Evolutionary conservation across 768 basidiomycete species (phyloP).

Genomic region (Tubosaeta sp.): DNA sequence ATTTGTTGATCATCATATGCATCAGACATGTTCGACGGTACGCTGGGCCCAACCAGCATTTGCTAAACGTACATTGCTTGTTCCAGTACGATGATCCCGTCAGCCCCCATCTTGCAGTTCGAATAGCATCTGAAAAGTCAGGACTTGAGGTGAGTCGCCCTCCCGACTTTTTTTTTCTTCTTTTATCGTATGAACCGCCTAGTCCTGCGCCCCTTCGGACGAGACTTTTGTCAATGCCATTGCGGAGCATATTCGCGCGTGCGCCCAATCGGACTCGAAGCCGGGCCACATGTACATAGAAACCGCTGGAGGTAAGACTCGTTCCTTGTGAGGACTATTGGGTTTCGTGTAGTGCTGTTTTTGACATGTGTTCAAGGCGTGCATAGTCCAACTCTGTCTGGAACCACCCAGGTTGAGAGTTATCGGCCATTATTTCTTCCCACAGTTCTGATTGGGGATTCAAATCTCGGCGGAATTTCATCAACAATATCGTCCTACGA

Average conservation of each 20-base stretch:
- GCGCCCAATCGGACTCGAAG: constrained; percentile 36
- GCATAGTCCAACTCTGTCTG: constrained; percentile 83
- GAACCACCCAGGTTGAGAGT: constrained; percentile 78
- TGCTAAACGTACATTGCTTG: constrained; percentile 64
- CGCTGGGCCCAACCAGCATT: constrained; percentile 36
- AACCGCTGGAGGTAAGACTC: constrained; percentile 88
- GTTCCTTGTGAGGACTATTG: constrained; percentile 7
- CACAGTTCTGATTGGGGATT: constrained; percentile 81
- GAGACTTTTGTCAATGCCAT: constrained; percentile 62
- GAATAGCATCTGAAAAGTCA: constrained; percentile 36
- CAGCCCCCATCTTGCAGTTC: constrained; percentile 87
- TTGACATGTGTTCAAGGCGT: constrained; percentile 53
- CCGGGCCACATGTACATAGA: constrained; percentile 76
- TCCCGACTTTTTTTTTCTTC: background rate
- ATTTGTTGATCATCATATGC: background rate
- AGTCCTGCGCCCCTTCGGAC: constrained; percentile 51
- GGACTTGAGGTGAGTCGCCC: constrained; percentile 26
- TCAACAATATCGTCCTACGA: constrained; percentile 92
- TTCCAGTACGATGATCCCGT: constrained; percentile 86
- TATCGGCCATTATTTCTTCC: constrained; percentile 88
- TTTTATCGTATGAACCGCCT: constrained; percentile 3
- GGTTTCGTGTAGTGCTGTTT: background rate
- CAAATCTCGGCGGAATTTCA: constrained; percentile 90
- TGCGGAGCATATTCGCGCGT: constrained; percentile 53
- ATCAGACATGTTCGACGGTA: constrained; percentile 64